Percentiles rank a stretch among this genome's conserved stretches.
phyloP scores from a whole-genome alignment of 257 asterid genomes.

The Knoxia roxburghii region DNA sequence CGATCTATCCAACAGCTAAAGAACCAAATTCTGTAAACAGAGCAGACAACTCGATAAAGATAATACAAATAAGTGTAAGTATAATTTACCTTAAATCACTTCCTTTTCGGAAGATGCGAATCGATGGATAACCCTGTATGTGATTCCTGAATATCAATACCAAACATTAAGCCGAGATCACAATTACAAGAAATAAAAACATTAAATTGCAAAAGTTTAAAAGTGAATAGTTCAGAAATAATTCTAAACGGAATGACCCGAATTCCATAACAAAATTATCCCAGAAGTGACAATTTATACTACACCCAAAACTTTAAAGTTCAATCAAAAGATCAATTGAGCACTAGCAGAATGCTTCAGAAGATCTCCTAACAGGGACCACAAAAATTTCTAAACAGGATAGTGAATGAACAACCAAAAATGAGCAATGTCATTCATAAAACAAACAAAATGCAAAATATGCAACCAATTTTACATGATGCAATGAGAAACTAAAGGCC shows the following conservation, averaged over 20 bases:
- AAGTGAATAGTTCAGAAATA: not conserved
- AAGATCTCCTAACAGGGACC: not conserved
- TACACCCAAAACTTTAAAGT: not conserved
- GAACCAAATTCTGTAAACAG: not conserved
- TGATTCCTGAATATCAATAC: conserved; percentile 64
- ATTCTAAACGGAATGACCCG: not conserved
- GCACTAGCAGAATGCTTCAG: not conserved
- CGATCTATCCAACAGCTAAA: too few species aligned
- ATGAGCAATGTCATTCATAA: not conserved
- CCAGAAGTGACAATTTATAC: not conserved
- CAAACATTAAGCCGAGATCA: conserved; percentile 9
- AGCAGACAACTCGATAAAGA: not conserved
- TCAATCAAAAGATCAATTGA: not conserved
- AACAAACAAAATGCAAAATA: conserved; percentile 19
- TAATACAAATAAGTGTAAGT: not conserved
- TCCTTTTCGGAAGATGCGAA: conserved; percentile 90
- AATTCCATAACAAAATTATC: not conserved
- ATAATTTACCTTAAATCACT: conserved; percentile 63
- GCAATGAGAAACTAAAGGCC: not conserved
- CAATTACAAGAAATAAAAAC: conserved; percentile 14
- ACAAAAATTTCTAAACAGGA: not conserved
- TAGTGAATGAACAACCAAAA: not conserved
- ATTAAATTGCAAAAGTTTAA: not conserved
- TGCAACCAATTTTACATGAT: not conserved
- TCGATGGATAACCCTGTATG: conserved; percentile 93